Base-by-base conservation (phyloP, 2,329 filamentous ascomycete genomes). In the Fusarium mangiferae region DNA sequence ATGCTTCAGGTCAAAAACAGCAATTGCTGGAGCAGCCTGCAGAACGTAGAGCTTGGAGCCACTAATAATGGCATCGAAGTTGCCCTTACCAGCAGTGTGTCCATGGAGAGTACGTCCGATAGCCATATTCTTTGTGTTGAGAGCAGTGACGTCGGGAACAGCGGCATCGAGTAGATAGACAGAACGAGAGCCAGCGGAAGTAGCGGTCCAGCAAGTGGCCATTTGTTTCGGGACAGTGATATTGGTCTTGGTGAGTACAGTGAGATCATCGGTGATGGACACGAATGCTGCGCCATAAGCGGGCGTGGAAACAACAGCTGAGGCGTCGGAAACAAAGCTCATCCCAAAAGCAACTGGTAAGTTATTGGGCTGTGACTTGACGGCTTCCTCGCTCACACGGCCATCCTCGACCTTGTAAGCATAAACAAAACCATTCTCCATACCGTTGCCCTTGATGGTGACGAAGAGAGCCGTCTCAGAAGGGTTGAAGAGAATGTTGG, bases 201-300 rank as follows among this genome's bases (percentile, higher is more conserved):
- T 35, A 4, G 41, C 28, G 12, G 65, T 38, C 65, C 63, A 68
- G 13, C 65, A 68, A 6, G 45, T 68, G 1, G 45, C 45, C 20
- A 18, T 41, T 12, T 68, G 65, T 0, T 36, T 33, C 1, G 63
- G 30, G 17, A 68, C 17, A 5, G 57, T 62, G 6, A 68, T 11
- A 2, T 46, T 30, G 20, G 15, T n/a, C 3, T 36, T 14, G 7
- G 54, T 68, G 3, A 14, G 14, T 2, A 68, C 54, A 2, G 15
- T 52, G 14, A 42, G 24, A 28, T 61, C 28, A 1, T 62, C 0
- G 15, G 39, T 30, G 7, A 68, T 36, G 22, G 63, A 52, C 4
- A 68, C 63, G 2, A 68, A 61, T 9, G 63, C 65, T n/a, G 54
- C 65, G 15, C 65, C 65, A 6, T 68, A 68, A 17, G 63, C 45